Conservation (phyloP, 176 grass and related monocot species). For the Cenchrus purpureus region DNA sequence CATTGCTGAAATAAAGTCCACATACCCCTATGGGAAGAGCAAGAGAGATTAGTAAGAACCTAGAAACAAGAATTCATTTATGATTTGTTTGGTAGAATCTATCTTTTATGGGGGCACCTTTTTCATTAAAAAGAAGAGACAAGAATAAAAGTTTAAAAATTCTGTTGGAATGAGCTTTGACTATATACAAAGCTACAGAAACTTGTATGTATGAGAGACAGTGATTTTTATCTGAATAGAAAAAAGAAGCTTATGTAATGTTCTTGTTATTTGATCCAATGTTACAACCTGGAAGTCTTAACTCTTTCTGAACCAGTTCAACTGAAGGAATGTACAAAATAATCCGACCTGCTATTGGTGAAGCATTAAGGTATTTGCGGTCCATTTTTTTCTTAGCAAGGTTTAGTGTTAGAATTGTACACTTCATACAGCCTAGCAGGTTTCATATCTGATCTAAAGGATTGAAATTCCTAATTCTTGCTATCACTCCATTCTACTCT, state of each 20-base stretch:
- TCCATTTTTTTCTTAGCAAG: conserved; percentile 20
- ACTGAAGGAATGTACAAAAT: conserved; percentile 79
- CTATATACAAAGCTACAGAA: neutral
- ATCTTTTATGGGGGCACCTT: neutral
- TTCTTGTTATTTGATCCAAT: conserved; percentile 19
- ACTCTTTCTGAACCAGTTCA: conserved; percentile 61
- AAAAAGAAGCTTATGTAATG: neutral
- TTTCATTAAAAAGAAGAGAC: neutral
- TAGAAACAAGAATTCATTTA: neutral
- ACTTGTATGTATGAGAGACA: neutral
- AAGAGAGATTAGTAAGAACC: conserved; percentile 20
- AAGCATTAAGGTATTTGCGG: conserved; percentile 83
- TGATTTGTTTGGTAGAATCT: neutral
- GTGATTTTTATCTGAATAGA: conserved; percentile 7
- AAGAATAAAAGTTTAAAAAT: neutral
- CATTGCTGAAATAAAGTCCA: conserved; percentile 14
- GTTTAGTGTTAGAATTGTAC: neutral
- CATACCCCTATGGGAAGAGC: neutral
- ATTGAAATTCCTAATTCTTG: neutral
- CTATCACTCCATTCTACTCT: conserved; percentile 41
- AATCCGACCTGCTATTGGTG: conserved; percentile 81
- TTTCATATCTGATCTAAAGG: conserved; percentile 26
- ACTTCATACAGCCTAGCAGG: conserved; percentile 29
- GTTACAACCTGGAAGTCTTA: neutral
- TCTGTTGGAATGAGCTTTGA: conserved; percentile 20